These are phyloP conservation scores for Colletotrichum lini DNA, from an alignment of 2,329 filamentous ascomycete species.

Conservation along the genomic window DNA sequence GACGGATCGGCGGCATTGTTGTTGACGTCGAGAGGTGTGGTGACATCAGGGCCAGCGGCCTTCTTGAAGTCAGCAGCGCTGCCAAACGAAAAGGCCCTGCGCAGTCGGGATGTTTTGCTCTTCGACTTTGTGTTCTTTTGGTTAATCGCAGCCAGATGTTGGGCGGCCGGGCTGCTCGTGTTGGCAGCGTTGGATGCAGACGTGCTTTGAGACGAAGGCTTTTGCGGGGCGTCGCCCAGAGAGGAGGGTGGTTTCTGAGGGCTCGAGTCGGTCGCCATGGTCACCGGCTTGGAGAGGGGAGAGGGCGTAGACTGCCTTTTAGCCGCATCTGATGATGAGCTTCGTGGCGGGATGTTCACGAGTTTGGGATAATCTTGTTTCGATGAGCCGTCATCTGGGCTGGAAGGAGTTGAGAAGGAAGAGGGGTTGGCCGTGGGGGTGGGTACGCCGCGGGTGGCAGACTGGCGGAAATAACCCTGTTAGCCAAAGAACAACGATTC, in stretches of 20 bases:
- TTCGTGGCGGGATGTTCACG: conserved; percentile 73
- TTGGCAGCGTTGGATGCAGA: conserved; percentile 50
- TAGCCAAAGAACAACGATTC: conserved; percentile 59
- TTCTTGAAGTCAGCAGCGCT: conserved; percentile 92
- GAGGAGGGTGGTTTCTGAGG: conserved; percentile 59
- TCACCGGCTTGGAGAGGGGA: conserved; percentile 80
- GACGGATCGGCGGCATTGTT: conserved; percentile 53
- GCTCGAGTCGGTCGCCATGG: conserved; percentile 69
- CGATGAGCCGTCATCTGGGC: conserved; percentile 60
- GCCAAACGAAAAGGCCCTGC: conserved; percentile 95
- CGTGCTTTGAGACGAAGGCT: conserved; percentile 51
- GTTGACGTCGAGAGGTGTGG: conserved; percentile 12
- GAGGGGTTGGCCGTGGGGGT: conserved; percentile 69
- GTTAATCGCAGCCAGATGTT: conserved; percentile 88
- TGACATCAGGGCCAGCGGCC: conserved; percentile 67
- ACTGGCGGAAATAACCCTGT: conserved; percentile 65
- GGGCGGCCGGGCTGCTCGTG: conserved; percentile 79
- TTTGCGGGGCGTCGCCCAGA: conserved; percentile 49
- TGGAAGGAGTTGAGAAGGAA: conserved; percentile 63
- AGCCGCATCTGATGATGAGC: conserved; percentile 74
- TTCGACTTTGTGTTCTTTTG: conserved; percentile 84
- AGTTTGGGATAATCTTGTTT: conserved; percentile 69
- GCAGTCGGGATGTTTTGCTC: conserved; percentile 87
- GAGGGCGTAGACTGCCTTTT: conserved; percentile 79
- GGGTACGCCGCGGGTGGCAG: conserved; percentile 71